Evolutionary conservation across 176 grass and related monocot genomes (phyloP), one percentile per base, ranked within the genome.

Genomic region (Olyra latifolia): DNA sequence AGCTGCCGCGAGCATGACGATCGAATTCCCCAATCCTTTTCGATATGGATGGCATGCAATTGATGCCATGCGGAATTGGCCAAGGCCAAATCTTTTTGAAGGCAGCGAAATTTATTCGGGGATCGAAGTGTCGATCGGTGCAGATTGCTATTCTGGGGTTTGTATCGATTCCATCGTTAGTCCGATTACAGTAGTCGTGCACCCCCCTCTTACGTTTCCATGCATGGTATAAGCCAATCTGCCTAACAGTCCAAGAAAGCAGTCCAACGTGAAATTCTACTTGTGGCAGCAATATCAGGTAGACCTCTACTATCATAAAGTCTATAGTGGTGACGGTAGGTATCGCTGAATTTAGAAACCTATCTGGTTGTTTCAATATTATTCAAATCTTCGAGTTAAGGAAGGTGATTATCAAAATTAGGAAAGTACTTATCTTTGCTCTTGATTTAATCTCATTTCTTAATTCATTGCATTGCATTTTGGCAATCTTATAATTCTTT

Each of bases 121-220:
- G 40, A 69, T 25, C 46, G 20, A 72, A 70, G 40, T 45, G 47
- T 7, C 20, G 38, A 27, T 64, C 25, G 12, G 59, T 74, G 23
- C 30, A 30, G 32, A 12, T 20, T 54, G 25, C 13, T 57, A 73
- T 9, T 47, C 55, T 41, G 45, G 79, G 65, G 62, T 56, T 43
- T 62, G 45, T 6, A 53, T n/a, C 38, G 44, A 60, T 87, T 45
- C 65, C 79, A 78, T 75, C 66, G n/a, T 62, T 8, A 53, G 45
- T 68, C 19, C 5, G 25, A 73, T 65, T 27, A 9, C 25, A n/a
- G n/a, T n/a, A 40, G 12, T 2, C 5, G 0, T 10, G 16, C 28
- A 24, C 24, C 52, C 38, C 12, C 8, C 38, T 23, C 58, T 38
- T 69, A 45, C 48, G 77, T 80, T 80, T 29, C 57, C 74, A 46